Percentiles rank a stretch among this genome's conserved stretches.
Conservation (phyloP, 441 rosid genomes). For the Geranium incanum region DNA sequence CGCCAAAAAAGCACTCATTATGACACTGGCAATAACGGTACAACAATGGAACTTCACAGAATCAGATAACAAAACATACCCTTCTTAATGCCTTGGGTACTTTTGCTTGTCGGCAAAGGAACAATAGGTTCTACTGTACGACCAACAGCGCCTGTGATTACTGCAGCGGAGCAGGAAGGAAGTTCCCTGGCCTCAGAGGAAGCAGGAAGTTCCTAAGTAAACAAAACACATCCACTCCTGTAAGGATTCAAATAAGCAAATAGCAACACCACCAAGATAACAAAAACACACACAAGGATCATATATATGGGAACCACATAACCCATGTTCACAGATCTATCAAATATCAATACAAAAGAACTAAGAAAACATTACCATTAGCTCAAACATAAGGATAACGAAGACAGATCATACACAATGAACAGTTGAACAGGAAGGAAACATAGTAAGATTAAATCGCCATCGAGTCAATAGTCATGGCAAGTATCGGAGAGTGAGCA, state of each 20-base stretch:
- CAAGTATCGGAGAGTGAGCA: slow-evolving; percentile 6
- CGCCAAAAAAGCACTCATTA: slow-evolving; percentile 9
- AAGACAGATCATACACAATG: neutral
- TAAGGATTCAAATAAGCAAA: neutral
- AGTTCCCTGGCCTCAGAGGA: slow-evolving; percentile 17
- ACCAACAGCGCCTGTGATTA: slow-evolving; percentile 31
- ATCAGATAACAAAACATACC: slow-evolving; percentile 25
- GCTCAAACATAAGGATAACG: neutral
- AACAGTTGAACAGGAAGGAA: neutral
- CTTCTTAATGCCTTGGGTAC: slow-evolving; percentile 30
- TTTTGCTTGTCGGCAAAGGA: slow-evolving; percentile 26
- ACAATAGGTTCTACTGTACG: slow-evolving; percentile 23
- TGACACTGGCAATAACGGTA: slow-evolving; percentile 9
- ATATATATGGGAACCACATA: slow-evolving; percentile 8
- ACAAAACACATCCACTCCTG: slow-evolving; percentile 7
- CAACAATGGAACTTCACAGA: neutral
- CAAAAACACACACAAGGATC: slow-evolving; percentile 4
- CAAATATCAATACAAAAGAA: neutral
- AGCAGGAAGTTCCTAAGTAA: slow-evolving; percentile 33
- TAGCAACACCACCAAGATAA: neutral
- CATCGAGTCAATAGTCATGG: neutral
- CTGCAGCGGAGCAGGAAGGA: slow-evolving; percentile 13
- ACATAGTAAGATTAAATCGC: neutral
- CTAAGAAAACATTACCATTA: neutral
- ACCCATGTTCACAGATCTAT: neutral